phyloP scores from a whole-genome alignment of 768 basidiomycete genomes.

The Amanita muscaria region DNA sequence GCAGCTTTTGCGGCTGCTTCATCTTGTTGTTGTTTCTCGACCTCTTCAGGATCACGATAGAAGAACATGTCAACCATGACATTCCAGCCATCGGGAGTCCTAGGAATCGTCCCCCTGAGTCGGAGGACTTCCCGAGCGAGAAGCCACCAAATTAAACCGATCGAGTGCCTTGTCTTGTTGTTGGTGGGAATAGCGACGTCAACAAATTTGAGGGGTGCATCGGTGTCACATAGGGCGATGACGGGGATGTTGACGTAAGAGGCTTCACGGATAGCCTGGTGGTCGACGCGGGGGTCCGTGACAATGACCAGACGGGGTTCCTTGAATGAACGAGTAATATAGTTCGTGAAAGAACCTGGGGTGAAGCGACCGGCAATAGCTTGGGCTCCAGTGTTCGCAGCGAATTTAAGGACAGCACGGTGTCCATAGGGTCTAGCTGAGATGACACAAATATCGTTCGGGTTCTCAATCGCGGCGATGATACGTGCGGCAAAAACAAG shows the following conservation, averaged over 20 bases:
- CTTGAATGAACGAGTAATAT: constrained; percentile 99
- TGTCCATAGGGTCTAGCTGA: constrained; percentile 98
- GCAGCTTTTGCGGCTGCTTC: constrained; percentile 81
- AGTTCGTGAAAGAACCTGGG: constrained; percentile 98
- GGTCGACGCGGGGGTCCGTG: constrained; percentile 98
- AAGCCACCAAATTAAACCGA: constrained; percentile 97
- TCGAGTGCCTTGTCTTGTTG: constrained; percentile 97
- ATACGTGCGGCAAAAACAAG: constrained; percentile 96
- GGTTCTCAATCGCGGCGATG: constrained; percentile 97
- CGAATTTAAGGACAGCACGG: constrained; percentile 98
- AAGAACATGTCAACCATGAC: constrained; percentile 99
- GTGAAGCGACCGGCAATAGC: constrained; percentile 99
- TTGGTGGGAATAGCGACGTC: constrained; percentile 98
- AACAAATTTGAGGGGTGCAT: constrained; percentile 95
- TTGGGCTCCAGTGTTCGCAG: constrained; percentile 95
- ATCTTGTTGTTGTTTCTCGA: constrained; percentile 95
- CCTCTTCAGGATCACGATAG: constrained; percentile 99
- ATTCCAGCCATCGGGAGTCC: constrained; percentile 90
- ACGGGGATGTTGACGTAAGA: constrained; percentile 99
- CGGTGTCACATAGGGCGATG: constrained; percentile 97
- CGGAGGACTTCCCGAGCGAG: constrained; percentile 96
- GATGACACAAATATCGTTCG: constrained; percentile 96
- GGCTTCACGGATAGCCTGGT: constrained; percentile 99
- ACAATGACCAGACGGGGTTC: constrained; percentile 98
- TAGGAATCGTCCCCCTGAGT: constrained; percentile 87